A percentile compares a stretch with the other conserved stretches of the same genome.
Conservation (phyloP, 2,329 filamentous ascomycete genomes). For the Venturiaceae sp. region DNA sequence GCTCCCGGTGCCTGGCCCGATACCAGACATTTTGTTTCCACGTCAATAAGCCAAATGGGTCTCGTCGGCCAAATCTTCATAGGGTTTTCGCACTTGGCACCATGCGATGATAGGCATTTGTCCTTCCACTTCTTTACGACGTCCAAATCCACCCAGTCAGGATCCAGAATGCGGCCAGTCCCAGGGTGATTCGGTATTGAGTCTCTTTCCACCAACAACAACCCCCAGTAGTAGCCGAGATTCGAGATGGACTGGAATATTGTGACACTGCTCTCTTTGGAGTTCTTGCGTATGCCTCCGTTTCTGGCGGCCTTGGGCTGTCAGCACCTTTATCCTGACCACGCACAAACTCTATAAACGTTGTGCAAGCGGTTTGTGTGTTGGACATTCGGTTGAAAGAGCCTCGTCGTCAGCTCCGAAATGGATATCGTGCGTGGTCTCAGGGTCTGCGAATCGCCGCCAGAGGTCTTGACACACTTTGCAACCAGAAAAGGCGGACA, state of each 20-base stretch:
- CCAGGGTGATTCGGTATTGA: not conserved
- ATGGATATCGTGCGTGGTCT: too few species aligned
- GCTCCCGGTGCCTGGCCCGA: not conserved
- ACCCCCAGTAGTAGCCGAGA: not conserved
- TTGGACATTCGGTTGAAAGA: too few species aligned
- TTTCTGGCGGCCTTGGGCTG: too few species aligned
- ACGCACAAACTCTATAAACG: too few species aligned
- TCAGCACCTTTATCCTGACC: too few species aligned
- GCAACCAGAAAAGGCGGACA: too few species aligned
- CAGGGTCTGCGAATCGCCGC: too few species aligned
- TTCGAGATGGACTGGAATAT: not conserved
- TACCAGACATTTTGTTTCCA: not conserved
- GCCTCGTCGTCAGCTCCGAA: too few species aligned
- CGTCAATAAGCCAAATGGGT: constrained; percentile 6
- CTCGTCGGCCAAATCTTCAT: constrained; percentile 17
- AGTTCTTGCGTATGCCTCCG: too few species aligned
- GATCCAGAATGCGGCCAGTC: not conserved
- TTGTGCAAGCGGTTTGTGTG: too few species aligned
- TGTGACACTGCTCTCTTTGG: not conserved
- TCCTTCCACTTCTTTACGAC: not conserved
- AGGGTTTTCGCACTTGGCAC: not conserved
- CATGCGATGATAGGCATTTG: not conserved
- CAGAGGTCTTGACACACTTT: too few species aligned
- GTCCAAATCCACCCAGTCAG: not conserved
- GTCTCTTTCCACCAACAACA: not conserved